A percentile compares a stretch with the other conserved stretches of the same genome.
These are phyloP conservation scores for Syzygium malaccense DNA, from an alignment of 441 rosid species.

Conservation along the genomic window DNA sequence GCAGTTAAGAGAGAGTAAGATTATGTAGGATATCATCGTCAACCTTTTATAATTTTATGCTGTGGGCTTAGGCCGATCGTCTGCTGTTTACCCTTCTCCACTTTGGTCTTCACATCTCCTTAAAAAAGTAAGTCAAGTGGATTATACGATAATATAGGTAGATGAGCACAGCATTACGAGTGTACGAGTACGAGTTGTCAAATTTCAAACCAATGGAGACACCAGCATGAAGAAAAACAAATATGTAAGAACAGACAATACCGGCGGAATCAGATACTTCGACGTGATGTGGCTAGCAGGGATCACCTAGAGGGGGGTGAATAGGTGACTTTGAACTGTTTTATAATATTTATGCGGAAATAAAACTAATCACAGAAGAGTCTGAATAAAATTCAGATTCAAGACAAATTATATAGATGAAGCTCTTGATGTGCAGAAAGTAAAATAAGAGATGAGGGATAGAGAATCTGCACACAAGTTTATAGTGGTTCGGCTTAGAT, in stretches of 20 bases:
- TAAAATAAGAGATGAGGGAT: too few relatives aligned
- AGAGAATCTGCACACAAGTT: too few relatives aligned
- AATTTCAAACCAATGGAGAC: background rate
- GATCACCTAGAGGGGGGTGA: too few relatives aligned
- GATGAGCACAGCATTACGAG: background rate
- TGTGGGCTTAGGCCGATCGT: background rate
- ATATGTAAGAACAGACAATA: background rate
- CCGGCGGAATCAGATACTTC: background rate
- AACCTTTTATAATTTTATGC: background rate
- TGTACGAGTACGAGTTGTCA: background rate
- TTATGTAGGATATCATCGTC: background rate
- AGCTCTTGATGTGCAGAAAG: too few relatives aligned
- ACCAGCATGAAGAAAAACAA: too few relatives aligned
- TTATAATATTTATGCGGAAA: too few relatives aligned
- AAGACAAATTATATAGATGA: too few relatives aligned
- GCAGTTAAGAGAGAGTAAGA: background rate
- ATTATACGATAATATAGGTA: background rate
- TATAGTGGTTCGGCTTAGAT: too few relatives aligned
- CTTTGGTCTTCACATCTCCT: background rate
- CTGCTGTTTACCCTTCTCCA: background rate
- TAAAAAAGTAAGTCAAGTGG: background rate
- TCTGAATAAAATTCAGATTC: too few relatives aligned
- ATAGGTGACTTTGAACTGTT: too few relatives aligned
- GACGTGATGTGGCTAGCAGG: too few relatives aligned
- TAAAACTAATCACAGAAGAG: too few relatives aligned